Conservation (phyloP, 495 filamentous ascomycete species). For the Platismatia glauca region DNA sequence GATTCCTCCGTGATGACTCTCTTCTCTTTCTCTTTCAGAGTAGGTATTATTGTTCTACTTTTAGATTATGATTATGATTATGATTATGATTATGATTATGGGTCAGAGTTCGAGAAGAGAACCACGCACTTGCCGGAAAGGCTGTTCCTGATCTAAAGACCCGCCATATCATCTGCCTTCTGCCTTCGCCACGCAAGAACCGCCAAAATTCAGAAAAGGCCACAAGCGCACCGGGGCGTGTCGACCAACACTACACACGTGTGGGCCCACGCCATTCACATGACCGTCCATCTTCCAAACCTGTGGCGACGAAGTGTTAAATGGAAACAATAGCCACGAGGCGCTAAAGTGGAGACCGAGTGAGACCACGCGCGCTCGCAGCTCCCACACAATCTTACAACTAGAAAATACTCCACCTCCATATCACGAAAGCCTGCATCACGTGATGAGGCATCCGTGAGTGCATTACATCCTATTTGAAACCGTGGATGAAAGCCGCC, state of each 20-base stretch:
- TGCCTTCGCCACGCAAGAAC: background rate
- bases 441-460: background rate
- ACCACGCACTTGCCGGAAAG: background rate
- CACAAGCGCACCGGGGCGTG: too few relatives aligned
- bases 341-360: background rate
- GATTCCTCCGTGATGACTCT: too few relatives aligned
- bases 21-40: too few relatives aligned
- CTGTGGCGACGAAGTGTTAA: background rate
- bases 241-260: background rate
- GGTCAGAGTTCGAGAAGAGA: too few relatives aligned
- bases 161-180: background rate
- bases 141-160: background rate
- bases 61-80: too few relatives aligned
- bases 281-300: background rate
- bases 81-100: too few relatives aligned
- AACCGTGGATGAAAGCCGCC: background rate
- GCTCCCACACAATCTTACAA: background rate
- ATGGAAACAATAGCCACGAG: background rate
- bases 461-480: background rate
- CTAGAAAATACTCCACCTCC: background rate
- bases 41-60: too few relatives aligned
- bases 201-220: too few relatives aligned
- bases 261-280: background rate
- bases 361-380: background rate
- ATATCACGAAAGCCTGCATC: background rate